These are phyloP conservation scores for Cantharellus anzutake DNA, from an alignment of 768 basidiomycete genomes.

Conservation along the genomic window DNA sequence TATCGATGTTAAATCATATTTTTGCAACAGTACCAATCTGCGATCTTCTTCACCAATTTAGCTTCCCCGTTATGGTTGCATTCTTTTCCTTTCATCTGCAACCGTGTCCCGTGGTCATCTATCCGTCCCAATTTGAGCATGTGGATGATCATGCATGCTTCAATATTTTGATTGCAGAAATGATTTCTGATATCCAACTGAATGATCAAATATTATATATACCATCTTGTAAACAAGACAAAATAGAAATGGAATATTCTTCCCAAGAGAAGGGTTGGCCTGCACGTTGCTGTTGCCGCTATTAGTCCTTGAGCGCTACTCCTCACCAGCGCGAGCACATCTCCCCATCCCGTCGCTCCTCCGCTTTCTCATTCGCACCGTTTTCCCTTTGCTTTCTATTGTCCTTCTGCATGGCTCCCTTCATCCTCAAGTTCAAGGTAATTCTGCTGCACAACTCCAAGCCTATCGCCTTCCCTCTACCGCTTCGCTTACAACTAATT, in stretches of 20 bases:
- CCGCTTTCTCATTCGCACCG: background rate
- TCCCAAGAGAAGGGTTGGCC: background rate
- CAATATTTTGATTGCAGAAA: background rate
- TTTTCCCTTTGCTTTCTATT: background rate
- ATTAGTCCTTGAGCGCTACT: background rate
- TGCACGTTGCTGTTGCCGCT: background rate
- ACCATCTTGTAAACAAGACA: background rate
- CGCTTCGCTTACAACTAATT: background rate
- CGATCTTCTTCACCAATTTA: too few species aligned
- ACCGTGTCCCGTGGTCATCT: too few species aligned
- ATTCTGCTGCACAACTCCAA: conserved; percentile 2
- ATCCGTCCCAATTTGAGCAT: too few species aligned
- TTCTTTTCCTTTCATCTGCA: too few species aligned
- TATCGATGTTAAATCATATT: too few species aligned
- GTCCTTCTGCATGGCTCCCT: conserved; percentile 9
- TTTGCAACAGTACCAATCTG: too few species aligned
- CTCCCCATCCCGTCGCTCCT: background rate
- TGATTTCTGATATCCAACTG: background rate
- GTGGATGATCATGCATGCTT: too few species aligned
- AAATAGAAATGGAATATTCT: background rate
- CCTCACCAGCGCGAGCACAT: background rate
- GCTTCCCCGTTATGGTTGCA: too few species aligned
- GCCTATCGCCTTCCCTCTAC: background rate
- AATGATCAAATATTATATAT: background rate
- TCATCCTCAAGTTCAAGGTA: conserved; percentile 18